Percentiles rank a stretch among this genome's conserved stretches.
Conservation (phyloP, 805 yeast species). For the Pichia sporocuriosa region DNA sequence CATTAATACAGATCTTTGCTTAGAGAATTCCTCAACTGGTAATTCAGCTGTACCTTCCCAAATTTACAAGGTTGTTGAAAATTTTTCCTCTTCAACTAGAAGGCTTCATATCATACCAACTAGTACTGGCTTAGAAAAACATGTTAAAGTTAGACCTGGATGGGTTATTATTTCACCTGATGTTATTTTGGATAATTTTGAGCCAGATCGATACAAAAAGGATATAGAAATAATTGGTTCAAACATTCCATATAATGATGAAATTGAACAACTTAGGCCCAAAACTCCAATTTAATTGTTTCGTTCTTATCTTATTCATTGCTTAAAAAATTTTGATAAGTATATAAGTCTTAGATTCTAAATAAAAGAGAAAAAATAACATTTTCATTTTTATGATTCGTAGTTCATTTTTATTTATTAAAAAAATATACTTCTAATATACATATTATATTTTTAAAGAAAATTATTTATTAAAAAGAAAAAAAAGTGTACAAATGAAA, state of each 20-base stretch:
- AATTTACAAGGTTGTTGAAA: constrained; percentile 78
- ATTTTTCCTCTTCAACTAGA: constrained; percentile 75
- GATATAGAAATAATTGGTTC: constrained; percentile 40
- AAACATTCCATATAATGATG: constrained; percentile 61
- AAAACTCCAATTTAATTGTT: constrained; percentile 51
- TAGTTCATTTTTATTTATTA: no score
- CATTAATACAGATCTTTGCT: constrained; percentile 79
- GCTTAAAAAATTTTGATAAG: no score
- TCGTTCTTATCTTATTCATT: background rate
- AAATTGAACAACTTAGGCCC: constrained; percentile 77
- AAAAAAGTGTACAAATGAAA: no score
- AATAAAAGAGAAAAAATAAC: no score
- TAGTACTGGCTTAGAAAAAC: constrained; percentile 55
- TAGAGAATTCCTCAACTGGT: constrained; percentile 44
- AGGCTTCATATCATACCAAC: constrained; percentile 82
- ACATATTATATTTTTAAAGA: background rate
- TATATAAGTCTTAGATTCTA: no score
- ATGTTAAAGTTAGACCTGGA: constrained; percentile 67
- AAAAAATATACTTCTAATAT: background rate
- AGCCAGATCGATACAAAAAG: constrained; percentile 36
- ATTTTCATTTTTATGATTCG: no score
- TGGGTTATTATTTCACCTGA: constrained; percentile 92
- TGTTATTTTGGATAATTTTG: constrained; percentile 65
- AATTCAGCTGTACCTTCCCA: constrained; percentile 62
- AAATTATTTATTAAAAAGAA: no score